A percentile compares a stretch with the other conserved stretches of the same genome.
These are phyloP conservation scores for Primulina eburnea DNA, from an alignment of 257 asterid species.

Conservation along the genomic window DNA sequence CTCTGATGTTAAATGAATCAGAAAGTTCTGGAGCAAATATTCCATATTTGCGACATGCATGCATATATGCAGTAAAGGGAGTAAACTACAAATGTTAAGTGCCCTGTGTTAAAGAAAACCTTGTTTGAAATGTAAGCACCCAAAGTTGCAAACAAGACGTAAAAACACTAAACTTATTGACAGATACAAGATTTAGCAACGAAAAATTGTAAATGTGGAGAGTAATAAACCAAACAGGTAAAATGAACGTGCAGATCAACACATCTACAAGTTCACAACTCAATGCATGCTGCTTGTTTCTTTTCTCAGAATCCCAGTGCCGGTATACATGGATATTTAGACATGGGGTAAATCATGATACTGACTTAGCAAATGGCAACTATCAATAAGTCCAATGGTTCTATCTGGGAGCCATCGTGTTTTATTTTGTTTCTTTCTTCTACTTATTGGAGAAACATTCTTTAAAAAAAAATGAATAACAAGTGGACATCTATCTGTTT, in stretches of 20 bases:
- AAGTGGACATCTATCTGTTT: no score
- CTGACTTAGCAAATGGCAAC: no score
- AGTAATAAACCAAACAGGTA: conserved; percentile 11
- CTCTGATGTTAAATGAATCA: not conserved
- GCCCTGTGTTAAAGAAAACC: not conserved
- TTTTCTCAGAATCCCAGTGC: not conserved
- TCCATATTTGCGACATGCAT: not conserved
- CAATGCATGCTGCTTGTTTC: conserved; percentile 4
- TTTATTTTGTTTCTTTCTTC: no score
- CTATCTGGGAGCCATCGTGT: no score
- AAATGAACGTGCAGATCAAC: conserved; percentile 9
- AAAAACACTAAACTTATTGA: conserved; percentile 7
- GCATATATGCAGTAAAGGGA: conserved; percentile 6
- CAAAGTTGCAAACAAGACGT: conserved; percentile 9
- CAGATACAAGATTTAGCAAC: conserved; percentile 12
- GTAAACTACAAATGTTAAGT: not conserved
- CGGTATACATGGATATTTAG: no score
- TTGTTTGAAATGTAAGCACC: not conserved
- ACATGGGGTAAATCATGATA: no score
- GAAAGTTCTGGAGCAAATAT: conserved; percentile 1
- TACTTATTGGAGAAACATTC: no score
- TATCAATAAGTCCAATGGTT: no score
- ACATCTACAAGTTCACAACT: conserved; percentile 12
- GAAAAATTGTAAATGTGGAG: not conserved
- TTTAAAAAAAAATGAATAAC: no score